Evolutionary conservation across 441 rosid genomes (phyloP), one percentile per base, ranked within the genome.

Genomic region (Adansonia grandidieri): DNA sequence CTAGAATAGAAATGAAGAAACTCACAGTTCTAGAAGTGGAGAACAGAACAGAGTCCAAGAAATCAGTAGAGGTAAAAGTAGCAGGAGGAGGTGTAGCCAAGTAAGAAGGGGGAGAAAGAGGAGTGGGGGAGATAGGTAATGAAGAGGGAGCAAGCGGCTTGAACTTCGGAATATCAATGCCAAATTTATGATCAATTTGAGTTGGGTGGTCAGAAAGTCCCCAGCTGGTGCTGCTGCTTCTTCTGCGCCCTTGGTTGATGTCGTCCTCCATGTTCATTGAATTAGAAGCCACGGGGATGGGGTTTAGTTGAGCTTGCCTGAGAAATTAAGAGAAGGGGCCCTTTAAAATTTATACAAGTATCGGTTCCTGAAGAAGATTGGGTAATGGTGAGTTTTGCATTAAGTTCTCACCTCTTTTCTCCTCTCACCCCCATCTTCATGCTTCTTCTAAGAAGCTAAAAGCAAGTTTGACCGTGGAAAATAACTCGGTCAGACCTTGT

Each of bases 401-500:
- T 56, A 51, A 75, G 77, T 84, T 71, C 70, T 75, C 10, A 40
- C 1, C 47, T 5, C 42, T 5, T 6, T 37, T 5, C 42, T 79
- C 42, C 42, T 37, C 42, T 37, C 42, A 37, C 42, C 42, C 5
- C 42, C 42, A 37, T 37, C 42, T 37, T 77, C 53, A 77, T 72
- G 92, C 80, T 87, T 83, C 90, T 91, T 92, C 94, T 81, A 45
- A 78, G 93, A 90, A 88, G 87, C 80, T 76, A 66, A 79, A 69
- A 57, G 85, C 64, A 37, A 82, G 90, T 88, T 92, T 92, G 98
- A 94, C 98, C 88, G 96, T 94, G 88, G 98, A 94, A 91, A 86
- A 81, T 37, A 37, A 37, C 74, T 64, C 54, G 86, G 95, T 94
- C 98, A 94, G 86, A 90, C 74, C 84, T 78, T 81, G 96, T 80